Conservation (phyloP, 768 basidiomycete species). For the Saitozyma sp. region DNA sequence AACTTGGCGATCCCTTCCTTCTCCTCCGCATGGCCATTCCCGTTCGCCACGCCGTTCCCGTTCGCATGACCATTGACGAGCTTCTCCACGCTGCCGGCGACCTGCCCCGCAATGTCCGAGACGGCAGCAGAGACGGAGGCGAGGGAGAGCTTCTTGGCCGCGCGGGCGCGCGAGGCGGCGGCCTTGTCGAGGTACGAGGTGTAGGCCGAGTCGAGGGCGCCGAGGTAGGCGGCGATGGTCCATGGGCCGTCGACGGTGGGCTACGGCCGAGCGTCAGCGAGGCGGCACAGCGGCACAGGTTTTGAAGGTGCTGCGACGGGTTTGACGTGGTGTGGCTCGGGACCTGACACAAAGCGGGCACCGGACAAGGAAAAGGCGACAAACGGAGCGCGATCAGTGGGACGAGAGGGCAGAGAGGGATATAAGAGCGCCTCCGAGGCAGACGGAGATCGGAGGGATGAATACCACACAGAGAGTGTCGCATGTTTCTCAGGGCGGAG, state of each 20-base stretch:
- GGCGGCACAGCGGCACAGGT: no score
- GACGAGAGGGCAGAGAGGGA: no score
- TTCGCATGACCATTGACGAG: slow-evolving; percentile 51
- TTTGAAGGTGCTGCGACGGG: no score
- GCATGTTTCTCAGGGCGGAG: no score
- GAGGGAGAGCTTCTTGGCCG: slow-evolving; percentile 58
- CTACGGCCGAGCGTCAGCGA: slow-evolving; percentile 23
- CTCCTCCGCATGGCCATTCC: slow-evolving; percentile 23
- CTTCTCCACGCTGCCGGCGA: slow-evolving; percentile 35
- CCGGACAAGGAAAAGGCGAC: no score
- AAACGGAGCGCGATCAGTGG: no score
- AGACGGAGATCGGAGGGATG: background rate
- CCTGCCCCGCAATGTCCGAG: slow-evolving; percentile 45
- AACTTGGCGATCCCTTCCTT: slow-evolving; percentile 72
- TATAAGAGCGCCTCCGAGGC: no score
- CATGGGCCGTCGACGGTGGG: slow-evolving; percentile 97
- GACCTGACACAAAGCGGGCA: no score
- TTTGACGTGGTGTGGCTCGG: background rate
- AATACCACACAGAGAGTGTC: background rate
- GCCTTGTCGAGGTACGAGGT: slow-evolving; percentile 77
- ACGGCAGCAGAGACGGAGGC: slow-evolving; percentile 50
- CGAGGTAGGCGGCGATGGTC: slow-evolving; percentile 90
- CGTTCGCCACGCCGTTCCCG: slow-evolving; percentile 44
- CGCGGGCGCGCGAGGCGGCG: slow-evolving; percentile 56
- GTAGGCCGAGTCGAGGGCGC: slow-evolving; percentile 89